phyloP scores from a whole-genome alignment of 495 filamentous ascomycete species.

The Parathielavia hyrcaniae region DNA sequence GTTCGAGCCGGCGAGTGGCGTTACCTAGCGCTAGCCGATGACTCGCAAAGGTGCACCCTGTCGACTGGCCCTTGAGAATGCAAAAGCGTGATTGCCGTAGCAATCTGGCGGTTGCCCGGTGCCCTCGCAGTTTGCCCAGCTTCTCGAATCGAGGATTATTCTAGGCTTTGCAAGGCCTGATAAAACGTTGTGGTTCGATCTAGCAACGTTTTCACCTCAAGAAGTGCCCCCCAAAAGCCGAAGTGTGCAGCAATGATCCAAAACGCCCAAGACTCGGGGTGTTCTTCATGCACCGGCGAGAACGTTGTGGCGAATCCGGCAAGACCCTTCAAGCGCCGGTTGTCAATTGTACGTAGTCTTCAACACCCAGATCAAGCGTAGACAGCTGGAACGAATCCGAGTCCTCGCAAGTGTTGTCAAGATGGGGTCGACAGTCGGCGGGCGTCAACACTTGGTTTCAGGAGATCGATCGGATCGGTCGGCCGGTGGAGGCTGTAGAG shows the following conservation, averaged over 20 bases:
- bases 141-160: background rate
- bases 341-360: background rate
- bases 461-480: background rate
- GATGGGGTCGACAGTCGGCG: background rate
- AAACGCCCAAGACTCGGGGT: background rate
- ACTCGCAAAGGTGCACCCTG: slow-evolving; percentile 2
- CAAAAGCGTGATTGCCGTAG: background rate
- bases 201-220: background rate
- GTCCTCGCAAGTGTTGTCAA: background rate
- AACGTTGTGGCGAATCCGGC: background rate
- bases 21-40: background rate
- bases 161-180: background rate
- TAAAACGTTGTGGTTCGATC: background rate
- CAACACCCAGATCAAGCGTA: background rate
- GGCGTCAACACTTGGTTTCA: background rate
- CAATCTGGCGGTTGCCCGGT: background rate
- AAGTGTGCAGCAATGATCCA: background rate
- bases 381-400: background rate
- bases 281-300: background rate
- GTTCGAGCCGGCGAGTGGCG: slow-evolving; percentile 15
- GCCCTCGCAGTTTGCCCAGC: background rate
- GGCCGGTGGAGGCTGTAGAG: background rate
- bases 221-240: background rate
- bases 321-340: background rate
- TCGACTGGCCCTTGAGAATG: background rate